Evolutionary conservation across 2,329 filamentous ascomycete genomes (phyloP), one percentile per base, ranked within the genome.

Genomic region (Phialophora tarda): DNA sequence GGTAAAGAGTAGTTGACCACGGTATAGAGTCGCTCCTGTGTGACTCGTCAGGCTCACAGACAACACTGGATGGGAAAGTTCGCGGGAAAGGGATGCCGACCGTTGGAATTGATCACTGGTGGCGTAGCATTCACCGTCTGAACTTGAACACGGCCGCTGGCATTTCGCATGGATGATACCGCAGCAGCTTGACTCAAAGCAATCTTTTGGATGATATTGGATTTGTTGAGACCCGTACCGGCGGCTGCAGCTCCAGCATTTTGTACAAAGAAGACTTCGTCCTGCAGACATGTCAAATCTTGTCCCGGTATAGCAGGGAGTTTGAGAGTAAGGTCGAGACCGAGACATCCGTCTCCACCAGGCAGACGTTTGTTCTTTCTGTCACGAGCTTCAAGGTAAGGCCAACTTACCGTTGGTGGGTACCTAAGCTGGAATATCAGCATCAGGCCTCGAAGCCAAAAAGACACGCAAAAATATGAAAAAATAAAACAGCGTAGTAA

Each of bases 231-330:
- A 0, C 83, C 80, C 0, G 84, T 85, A 1, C 84, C 84, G 3
- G 83, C 79, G 7, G 76, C 81, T 0, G 67, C 70, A 0, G 79
- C 77, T 0, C 84, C 84, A 0, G 84, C 83, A 51, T 83, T 84
- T 63, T 86, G 83, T 12, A 81, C 82, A 48, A 86, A 86, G 70
- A 86, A 85, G 48, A 85, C 77, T 66, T 85, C 83, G 23, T 85
- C 80, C 0, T 55, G 28, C 28, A n/a, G 17, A 30, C 7, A 23
- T 17, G 53, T 55, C 28, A 55, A 34, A n/a, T 32, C 10, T 6
- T 21, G 24, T n/a, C 8, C 28, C 8, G 3, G 17, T 24, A 26
- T 12, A 23, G 7, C 47, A 23, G 44, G 23, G 14, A 4, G 1
- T 51, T 51, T 51, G 21, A 24, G 21, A 51, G 48, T 5, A 8